Conservation (phyloP, 352 stramenopile genomes). For the Globisporangium megalacanthum region DNA sequence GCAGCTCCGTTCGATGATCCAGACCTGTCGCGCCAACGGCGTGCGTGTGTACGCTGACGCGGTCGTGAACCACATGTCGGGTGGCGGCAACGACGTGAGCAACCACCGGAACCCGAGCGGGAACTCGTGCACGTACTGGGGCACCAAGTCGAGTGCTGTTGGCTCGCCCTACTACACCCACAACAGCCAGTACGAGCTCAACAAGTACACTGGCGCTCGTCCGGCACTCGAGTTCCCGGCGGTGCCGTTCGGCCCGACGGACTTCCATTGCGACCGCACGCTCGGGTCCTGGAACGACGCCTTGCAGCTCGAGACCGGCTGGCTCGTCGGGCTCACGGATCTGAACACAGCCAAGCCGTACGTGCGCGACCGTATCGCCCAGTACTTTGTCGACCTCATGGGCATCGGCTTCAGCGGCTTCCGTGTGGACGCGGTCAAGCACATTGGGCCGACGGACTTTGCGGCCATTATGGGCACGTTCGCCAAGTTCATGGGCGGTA, state of each 20-base stretch:
- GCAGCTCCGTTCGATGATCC: slow-evolving; percentile 55
- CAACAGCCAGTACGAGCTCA: slow-evolving; percentile 31
- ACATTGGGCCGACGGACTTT: slow-evolving; percentile 47
- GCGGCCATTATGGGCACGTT: slow-evolving; percentile 46
- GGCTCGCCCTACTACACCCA: slow-evolving; percentile 45
- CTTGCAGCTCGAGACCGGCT: slow-evolving; percentile 33
- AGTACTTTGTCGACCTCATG: slow-evolving; percentile 68
- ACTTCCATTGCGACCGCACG: slow-evolving; percentile 58
- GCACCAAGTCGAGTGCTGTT: slow-evolving; percentile 26
- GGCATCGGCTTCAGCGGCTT: slow-evolving; percentile 66
- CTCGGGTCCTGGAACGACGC: slow-evolving; percentile 34
- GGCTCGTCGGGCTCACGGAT: slow-evolving; percentile 38
- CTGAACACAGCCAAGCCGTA: slow-evolving; percentile 54
- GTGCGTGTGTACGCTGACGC: slow-evolving; percentile 59
- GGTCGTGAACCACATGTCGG: slow-evolving; percentile 58
- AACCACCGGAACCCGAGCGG: slow-evolving; percentile 18
- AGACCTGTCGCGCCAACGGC: slow-evolving; percentile 53
- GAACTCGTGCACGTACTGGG: slow-evolving; percentile 28
- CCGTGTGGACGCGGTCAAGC: slow-evolving; percentile 59
- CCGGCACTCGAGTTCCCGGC: slow-evolving; percentile 52
- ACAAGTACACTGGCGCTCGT: slow-evolving; percentile 35
- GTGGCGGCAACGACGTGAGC: slow-evolving; percentile 37
- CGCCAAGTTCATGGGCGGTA: slow-evolving; percentile 54
- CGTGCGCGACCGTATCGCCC: slow-evolving; percentile 57
- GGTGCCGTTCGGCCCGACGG: slow-evolving; percentile 44